Conservation (phyloP, 2,329 filamentous ascomycete species). For the Curvularia sp. region DNA sequence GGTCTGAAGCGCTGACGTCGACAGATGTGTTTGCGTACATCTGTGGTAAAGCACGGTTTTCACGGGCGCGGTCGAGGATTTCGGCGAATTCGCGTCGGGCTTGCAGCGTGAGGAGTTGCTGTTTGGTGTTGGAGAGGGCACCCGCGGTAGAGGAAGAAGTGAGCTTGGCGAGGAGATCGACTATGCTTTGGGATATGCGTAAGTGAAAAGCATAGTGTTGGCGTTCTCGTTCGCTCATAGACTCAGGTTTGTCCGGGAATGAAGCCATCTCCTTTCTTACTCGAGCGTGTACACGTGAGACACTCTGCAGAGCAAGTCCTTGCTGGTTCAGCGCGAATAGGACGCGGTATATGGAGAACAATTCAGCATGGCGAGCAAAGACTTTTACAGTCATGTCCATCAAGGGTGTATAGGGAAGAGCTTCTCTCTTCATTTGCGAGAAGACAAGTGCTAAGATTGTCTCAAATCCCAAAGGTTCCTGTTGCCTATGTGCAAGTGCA, state of each 20-base stretch:
- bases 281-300: conserved; percentile 14
- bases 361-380: conserved; percentile 13
- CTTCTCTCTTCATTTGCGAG: conserved; percentile 15
- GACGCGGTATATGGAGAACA: conserved; percentile 19
- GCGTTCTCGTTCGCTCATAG: conserved; percentile 5
- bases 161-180: conserved; percentile 14
- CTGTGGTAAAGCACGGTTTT: conserved; percentile 34
- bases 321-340: conserved; percentile 18
- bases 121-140: not conserved
- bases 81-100: conserved; percentile 33
- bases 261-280: conserved; percentile 12
- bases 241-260: conserved; percentile 6
- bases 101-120: conserved; percentile 5
- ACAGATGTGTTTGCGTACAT: conserved; percentile 24
- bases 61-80: conserved; percentile 35
- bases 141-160: not conserved
- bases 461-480: conserved; percentile 9
- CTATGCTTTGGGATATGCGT: conserved; percentile 13
- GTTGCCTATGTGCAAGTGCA: not conserved
- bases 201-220: conserved; percentile 20
- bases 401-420: conserved; percentile 25
- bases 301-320: conserved; percentile 15
- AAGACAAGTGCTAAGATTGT: conserved; percentile 23
- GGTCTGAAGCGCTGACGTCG: conserved; percentile 23
- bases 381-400: conserved; percentile 19